These are phyloP conservation scores for Hysterangium stoloniferum DNA, from an alignment of 768 basidiomycete genomes.

Conservation along the genomic window DNA sequence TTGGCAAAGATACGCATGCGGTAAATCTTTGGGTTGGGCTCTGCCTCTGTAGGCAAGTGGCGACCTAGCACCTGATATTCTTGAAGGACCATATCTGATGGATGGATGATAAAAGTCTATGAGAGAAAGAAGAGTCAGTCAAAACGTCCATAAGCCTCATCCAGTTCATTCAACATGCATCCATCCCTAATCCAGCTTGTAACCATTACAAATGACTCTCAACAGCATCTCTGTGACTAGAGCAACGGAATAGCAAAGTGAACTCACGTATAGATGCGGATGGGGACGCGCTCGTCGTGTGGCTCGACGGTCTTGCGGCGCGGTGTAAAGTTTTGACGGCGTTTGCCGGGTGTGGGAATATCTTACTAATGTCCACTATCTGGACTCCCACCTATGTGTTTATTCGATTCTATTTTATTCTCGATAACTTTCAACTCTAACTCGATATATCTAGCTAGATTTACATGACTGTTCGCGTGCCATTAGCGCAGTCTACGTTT, in stretches of 20 bases:
- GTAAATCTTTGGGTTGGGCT: constrained; percentile 96
- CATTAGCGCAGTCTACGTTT: not conserved
- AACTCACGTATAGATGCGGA: not conserved
- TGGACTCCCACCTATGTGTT: not conserved
- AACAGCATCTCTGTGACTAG: not conserved
- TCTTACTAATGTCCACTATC: not conserved
- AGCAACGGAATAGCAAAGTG: not conserved
- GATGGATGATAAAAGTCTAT: not conserved
- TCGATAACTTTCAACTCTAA: not conserved
- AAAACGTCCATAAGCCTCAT: not conserved
- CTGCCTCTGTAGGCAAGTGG: constrained; percentile 88
- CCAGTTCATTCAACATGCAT: not conserved
- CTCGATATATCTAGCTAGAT: not conserved
- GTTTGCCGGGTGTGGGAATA: not conserved
- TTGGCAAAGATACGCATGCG: constrained; percentile 99
- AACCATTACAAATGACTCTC: not conserved
- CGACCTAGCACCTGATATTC: constrained; percentile 98
- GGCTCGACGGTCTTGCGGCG: not conserved
- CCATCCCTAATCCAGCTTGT: not conserved
- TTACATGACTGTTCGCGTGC: not conserved
- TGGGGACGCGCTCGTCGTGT: constrained; percentile 5
- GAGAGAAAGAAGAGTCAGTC: not conserved
- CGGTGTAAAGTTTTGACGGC: not conserved
- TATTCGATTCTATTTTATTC: not conserved
- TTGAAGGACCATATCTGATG: constrained; percentile 65